Conservation (phyloP, 2,329 filamentous ascomycete species). For the Hansfordia pulvinata region DNA sequence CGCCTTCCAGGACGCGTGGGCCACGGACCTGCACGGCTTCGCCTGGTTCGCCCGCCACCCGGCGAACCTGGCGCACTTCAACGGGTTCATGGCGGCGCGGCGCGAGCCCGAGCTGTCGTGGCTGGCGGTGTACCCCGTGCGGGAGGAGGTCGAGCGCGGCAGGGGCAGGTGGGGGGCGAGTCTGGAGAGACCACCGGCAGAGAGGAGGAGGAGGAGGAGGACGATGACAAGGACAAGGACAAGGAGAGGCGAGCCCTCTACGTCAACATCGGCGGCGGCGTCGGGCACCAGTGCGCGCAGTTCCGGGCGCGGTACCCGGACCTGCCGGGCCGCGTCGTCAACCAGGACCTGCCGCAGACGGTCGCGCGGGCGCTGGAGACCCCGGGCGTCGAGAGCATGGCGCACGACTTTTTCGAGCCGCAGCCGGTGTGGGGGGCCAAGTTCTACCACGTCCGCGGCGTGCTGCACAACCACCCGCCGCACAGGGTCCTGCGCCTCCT, state of each 20-base stretch:
- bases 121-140: slow-evolving; percentile 11
- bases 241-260: slow-evolving; percentile 3
- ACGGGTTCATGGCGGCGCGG: slow-evolving; percentile 9
- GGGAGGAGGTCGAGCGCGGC: too few relatives aligned
- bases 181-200: too few relatives aligned
- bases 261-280: slow-evolving; percentile 8
- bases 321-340: slow-evolving; percentile 5
- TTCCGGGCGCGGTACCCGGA: slow-evolving; percentile 7
- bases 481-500: slow-evolving; percentile 4
- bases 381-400: slow-evolving; percentile 7
- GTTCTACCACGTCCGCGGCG: slow-evolving; percentile 9
- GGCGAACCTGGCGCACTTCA: slow-evolving; percentile 7
- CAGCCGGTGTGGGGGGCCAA: slow-evolving; percentile 10
- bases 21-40: slow-evolving; percentile 4
- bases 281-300: slow-evolving; percentile 8
- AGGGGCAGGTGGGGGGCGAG: too few relatives aligned
- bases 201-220: slow-evolving; percentile 2
- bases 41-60: slow-evolving; percentile 5
- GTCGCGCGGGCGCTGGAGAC: slow-evolving; percentile 4
- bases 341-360: slow-evolving; percentile 7
- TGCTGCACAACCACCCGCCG: slow-evolving; percentile 8
- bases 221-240: neutral
- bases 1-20: slow-evolving; percentile 7
- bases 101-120: slow-evolving; percentile 6
- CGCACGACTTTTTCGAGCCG: slow-evolving; percentile 6